Conservation (phyloP, 495 filamentous ascomycete genomes). For the Podospora pseudocomata region DNA sequence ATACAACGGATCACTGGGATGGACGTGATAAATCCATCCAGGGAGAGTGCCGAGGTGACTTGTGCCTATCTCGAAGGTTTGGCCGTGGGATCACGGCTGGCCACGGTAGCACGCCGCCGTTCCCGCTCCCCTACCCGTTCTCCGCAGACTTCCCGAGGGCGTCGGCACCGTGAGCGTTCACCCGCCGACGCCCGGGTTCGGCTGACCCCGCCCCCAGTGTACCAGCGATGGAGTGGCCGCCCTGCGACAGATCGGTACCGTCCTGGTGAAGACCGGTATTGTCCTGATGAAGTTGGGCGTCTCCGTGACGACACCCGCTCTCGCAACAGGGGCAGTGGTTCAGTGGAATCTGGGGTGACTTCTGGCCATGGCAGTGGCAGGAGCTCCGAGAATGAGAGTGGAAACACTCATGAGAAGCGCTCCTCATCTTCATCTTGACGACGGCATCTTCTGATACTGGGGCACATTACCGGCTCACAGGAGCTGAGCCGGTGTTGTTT, state of each 20-base stretch:
- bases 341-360: neutral
- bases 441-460: neutral
- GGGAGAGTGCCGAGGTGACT: constrained; percentile 15
- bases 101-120: constrained; percentile 2
- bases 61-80: constrained; percentile 35
- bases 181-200: neutral
- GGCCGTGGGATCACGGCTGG: constrained; percentile 24
- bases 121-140: constrained; percentile 18
- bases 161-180: neutral
- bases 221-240: constrained; percentile 2
- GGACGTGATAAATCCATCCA: constrained; percentile 8
- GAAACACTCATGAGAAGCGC: neutral
- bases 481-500: too few relatives aligned
- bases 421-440: neutral
- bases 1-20: constrained; percentile 9
- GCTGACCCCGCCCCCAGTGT: constrained; percentile 8
- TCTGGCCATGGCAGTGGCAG: neutral
- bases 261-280: neutral
- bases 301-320: neutral
- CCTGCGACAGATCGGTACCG: constrained; percentile 8
- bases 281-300: neutral
- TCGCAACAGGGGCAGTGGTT: neutral
- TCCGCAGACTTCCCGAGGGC: neutral
- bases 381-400: neutral
- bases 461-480: too few relatives aligned